Percentiles rank a stretch among this genome's conserved stretches.
Conservation (phyloP, 495 filamentous ascomycete genomes). For the Xylona heveae region DNA sequence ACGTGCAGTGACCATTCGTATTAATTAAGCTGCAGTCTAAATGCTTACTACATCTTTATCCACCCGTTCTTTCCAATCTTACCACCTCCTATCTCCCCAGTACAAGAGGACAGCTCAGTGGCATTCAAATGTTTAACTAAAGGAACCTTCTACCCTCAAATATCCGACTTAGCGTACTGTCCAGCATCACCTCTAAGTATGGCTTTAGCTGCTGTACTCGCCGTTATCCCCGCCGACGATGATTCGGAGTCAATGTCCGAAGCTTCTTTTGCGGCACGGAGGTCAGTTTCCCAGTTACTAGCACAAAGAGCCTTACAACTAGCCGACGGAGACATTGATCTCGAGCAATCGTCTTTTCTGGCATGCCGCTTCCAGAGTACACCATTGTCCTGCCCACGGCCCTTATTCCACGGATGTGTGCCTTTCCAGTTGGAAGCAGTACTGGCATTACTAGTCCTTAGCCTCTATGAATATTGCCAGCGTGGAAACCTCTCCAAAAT, state of each 20-base stretch:
- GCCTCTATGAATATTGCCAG: conserved; percentile 38
- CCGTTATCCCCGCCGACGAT: conserved; percentile 30
- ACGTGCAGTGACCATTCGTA: conserved; percentile 11
- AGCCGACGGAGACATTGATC: conserved; percentile 33
- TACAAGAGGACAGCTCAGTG: conserved; percentile 22
- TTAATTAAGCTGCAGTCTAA: conserved; percentile 22
- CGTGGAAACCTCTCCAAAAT: conserved; percentile 40
- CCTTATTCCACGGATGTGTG: conserved; percentile 26
- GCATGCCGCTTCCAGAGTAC: too few relatives aligned
- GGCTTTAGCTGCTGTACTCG: conserved; percentile 31
- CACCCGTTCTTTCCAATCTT: conserved; percentile 37
- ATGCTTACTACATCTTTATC: conserved; percentile 38
- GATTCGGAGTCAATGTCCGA: conserved; percentile 23
- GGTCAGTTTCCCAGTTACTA: conserved; percentile 30
- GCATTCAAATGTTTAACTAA: too few relatives aligned
- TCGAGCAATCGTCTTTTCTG: conserved; percentile 26
- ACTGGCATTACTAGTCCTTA: conserved; percentile 31
- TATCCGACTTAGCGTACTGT: conserved; percentile 23
- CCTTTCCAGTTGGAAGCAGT: conserved; percentile 32
- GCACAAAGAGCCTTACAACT: conserved; percentile 29
- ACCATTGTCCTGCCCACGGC: too few relatives aligned
- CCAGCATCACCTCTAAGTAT: conserved; percentile 32
- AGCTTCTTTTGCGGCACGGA: conserved; percentile 25
- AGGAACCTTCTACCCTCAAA: conserved; percentile 19
- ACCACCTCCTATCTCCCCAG: conserved; percentile 24